phyloP scores from a whole-genome alignment of 345 rosid species.

The Laguncularia racemosa region DNA sequence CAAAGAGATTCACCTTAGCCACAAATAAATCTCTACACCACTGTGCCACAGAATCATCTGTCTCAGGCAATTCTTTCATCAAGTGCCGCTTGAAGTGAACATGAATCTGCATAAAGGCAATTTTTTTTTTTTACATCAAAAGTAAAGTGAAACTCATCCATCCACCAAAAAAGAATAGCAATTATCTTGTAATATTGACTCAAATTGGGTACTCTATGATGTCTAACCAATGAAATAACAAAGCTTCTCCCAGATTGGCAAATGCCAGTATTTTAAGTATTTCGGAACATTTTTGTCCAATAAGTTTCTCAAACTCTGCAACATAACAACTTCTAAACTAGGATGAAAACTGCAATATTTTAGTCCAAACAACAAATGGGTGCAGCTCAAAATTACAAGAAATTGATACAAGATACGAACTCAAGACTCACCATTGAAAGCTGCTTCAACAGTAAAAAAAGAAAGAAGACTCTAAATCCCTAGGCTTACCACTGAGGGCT shows the following conservation, averaged over 20 bases:
- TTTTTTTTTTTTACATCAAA: neutral
- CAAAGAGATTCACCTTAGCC: slow-evolving; percentile 46
- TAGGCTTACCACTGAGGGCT: slow-evolving; percentile 76
- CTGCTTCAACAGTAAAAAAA: neutral
- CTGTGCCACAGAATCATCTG: slow-evolving; percentile 79
- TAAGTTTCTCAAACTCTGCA: no score
- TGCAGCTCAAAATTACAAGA: neutral
- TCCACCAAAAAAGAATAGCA: no score
- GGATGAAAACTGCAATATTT: no score
- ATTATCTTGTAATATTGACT: no score
- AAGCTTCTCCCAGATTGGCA: no score
- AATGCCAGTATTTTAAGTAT: no score
- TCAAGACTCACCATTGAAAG: neutral
- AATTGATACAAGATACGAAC: neutral
- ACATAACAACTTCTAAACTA: no score
- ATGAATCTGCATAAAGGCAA: slow-evolving; percentile 53
- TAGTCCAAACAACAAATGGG: no score
- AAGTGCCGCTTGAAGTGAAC: slow-evolving; percentile 63
- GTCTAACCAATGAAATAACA: no score
- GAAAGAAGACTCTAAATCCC: neutral
- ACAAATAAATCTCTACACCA: slow-evolving; percentile 93
- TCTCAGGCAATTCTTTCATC: slow-evolving; percentile 84
- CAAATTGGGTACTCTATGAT: no score
- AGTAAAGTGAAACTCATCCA: no score
- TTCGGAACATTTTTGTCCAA: no score